phyloP scores from a whole-genome alignment of 352 stramenopile genomes.

The Pythium brachiatum region DNA sequence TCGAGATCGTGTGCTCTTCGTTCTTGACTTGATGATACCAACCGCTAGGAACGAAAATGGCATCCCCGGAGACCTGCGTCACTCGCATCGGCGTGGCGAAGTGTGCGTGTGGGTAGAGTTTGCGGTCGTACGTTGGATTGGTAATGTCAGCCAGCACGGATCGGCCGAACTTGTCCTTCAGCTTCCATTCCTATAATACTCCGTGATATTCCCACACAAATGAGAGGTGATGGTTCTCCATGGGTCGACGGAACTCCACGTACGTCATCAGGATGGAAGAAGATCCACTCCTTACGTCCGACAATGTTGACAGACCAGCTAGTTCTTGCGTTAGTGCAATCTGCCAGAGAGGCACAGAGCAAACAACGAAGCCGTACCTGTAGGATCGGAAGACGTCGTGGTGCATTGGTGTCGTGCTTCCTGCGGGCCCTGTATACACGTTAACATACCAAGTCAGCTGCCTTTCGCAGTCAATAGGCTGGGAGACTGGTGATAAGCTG shows the following conservation, averaged over 20 bases:
- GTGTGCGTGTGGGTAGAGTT: conserved; percentile 54
- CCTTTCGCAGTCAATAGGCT: background rate
- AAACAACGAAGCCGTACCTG: conserved; percentile 46
- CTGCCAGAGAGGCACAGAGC: too few species aligned
- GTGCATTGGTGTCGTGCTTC: conserved; percentile 91
- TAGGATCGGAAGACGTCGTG: conserved; percentile 97
- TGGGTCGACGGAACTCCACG: too few species aligned
- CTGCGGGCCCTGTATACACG: conserved; percentile 55
- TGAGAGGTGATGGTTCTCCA: too few species aligned
- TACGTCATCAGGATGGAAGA: conserved; percentile 82
- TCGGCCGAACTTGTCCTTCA: conserved; percentile 70
- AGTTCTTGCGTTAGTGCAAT: background rate
- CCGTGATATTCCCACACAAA: too few species aligned
- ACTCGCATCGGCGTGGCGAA: conserved; percentile 46
- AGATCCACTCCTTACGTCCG: conserved; percentile 93
- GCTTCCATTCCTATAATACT: conserved; percentile 60
- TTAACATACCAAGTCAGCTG: background rate
- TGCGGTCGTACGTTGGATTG: conserved; percentile 34
- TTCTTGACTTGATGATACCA: conserved; percentile 97
- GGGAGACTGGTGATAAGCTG: background rate
- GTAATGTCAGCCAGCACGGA: conserved; percentile 57
- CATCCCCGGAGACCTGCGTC: conserved; percentile 64
- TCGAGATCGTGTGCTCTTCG: conserved; percentile 90
- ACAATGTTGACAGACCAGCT: conserved; percentile 97
- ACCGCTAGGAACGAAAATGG: conserved; percentile 95